A percentile compares a stretch with the other conserved stretches of the same genome.
Conservation (phyloP, 257 asterid genomes). For the Leptodermis oblonga region DNA sequence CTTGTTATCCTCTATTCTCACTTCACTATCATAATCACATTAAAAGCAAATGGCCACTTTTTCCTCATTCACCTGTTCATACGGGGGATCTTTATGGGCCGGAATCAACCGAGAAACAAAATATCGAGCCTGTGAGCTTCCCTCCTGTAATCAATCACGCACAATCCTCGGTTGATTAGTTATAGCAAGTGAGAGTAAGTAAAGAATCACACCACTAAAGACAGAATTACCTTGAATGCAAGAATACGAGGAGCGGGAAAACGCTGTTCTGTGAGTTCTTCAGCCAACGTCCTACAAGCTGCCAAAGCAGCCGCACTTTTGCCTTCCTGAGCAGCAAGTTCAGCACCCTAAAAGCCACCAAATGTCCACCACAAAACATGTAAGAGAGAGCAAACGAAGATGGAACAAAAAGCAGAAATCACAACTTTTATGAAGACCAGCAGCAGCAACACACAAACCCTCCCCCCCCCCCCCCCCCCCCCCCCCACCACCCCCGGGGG, state of each 20-base stretch:
- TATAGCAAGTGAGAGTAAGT: too few species aligned
- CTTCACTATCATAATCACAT: too few species aligned
- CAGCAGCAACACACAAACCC: too few species aligned
- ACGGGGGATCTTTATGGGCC: slow-evolving; percentile 95
- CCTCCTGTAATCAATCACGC: too few species aligned
- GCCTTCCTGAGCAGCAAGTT: slow-evolving; percentile 84
- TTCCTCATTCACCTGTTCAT: slow-evolving; percentile 65
- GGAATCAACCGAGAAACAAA: slow-evolving; percentile 91
- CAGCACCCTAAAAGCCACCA: slow-evolving; percentile 67
- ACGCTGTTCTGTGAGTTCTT: slow-evolving; percentile 89
- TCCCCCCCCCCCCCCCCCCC: background rate
- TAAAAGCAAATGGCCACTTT: too few species aligned
- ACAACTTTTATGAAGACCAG: background rate
- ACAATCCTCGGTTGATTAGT: too few species aligned
- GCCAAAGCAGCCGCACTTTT: slow-evolving; percentile 96
- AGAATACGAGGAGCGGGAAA: slow-evolving; percentile 99
- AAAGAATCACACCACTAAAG: too few species aligned
- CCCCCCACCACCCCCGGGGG: too few species aligned
- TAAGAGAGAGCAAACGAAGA: background rate
- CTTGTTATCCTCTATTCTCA: background rate
- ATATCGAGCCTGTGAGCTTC: slow-evolving; percentile 98
- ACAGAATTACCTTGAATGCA: slow-evolving; percentile 97
- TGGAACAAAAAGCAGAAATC: background rate
- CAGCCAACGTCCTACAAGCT: slow-evolving; percentile 98
- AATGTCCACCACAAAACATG: background rate